A percentile compares a stretch with the other conserved stretches of the same genome.
Conservation (phyloP, 345 rosid species). For the Citrus glauca region DNA sequence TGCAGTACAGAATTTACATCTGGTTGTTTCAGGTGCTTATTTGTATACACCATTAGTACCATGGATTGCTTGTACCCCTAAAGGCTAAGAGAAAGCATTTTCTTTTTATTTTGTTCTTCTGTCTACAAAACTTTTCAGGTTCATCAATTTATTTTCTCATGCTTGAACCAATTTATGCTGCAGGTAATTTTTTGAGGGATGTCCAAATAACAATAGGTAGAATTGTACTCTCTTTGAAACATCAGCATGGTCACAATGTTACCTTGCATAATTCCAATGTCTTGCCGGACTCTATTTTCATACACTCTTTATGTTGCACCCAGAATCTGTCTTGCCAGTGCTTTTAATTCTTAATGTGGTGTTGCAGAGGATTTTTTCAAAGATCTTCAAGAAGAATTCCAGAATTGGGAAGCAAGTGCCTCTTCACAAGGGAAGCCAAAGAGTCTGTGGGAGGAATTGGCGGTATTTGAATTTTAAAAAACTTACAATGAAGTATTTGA, state of each 20-base stretch:
- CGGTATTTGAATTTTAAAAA: conserved; percentile 37
- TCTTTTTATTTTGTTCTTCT: not conserved
- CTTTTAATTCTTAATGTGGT: conserved; percentile 16
- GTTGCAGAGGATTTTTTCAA: conserved; percentile 79
- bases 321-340: not conserved
- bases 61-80: not conserved
- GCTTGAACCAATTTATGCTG: conserved; percentile 55
- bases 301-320: conserved; percentile 2
- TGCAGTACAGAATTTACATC: not conserved
- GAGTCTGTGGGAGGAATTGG: conserved; percentile 95
- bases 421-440: conserved; percentile 79
- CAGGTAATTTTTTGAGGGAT: conserved; percentile 92
- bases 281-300: conserved; percentile 6
- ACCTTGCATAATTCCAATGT: conserved; percentile 2
- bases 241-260: conserved; percentile 20
- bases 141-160: conserved; percentile 47
- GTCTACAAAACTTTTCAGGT: conserved; percentile 17
- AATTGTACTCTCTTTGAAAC: conserved; percentile 33
- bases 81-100: conserved; percentile 5
- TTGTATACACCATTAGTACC: not conserved
- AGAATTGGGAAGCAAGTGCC: conserved; percentile 74
- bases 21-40: not conserved
- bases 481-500: not conserved
- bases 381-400: conserved; percentile 91
- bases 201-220: conserved; percentile 88